Percentiles rank a stretch among this genome's conserved stretches.
Conservation (phyloP, 2,329 filamentous ascomycete genomes). For the Arthroderma sp. region DNA sequence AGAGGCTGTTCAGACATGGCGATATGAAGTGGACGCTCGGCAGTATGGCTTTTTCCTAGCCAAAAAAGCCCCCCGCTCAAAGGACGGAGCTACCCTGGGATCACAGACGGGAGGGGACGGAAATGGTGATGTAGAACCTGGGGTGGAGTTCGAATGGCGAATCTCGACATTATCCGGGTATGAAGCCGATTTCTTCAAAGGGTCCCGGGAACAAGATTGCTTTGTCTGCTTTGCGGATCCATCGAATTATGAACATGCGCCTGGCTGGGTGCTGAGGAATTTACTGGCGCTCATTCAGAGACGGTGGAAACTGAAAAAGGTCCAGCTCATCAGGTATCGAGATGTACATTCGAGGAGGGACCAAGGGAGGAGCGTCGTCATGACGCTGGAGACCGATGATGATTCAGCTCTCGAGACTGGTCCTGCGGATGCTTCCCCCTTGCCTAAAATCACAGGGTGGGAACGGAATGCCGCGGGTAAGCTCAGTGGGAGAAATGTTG, state of each 20-base stretch:
- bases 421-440: slow-evolving; percentile 18
- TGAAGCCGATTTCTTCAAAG: slow-evolving; percentile 77
- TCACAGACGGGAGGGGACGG: background rate
- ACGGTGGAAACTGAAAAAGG: slow-evolving; percentile 60
- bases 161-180: slow-evolving; percentile 64
- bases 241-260: slow-evolving; percentile 75
- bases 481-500: slow-evolving; percentile 61
- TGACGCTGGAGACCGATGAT: slow-evolving; percentile 42
- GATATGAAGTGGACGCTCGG: slow-evolving; percentile 63
- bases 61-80: slow-evolving; percentile 47
- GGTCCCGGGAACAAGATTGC: slow-evolving; percentile 55
- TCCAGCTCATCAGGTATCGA: slow-evolving; percentile 80
- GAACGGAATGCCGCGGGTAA: slow-evolving; percentile 72
- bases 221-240: slow-evolving; percentile 85
- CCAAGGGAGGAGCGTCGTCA: slow-evolving; percentile 66
- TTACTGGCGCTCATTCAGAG: slow-evolving; percentile 72
- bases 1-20: slow-evolving; percentile 77
- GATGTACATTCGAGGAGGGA: slow-evolving; percentile 68
- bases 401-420: slow-evolving; percentile 11
- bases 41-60: slow-evolving; percentile 95
- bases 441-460: slow-evolving; percentile 94
- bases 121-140: slow-evolving; percentile 20
- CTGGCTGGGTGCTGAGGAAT: slow-evolving; percentile 88
- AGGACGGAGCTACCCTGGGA: background rate
- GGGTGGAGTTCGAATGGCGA: slow-evolving; percentile 60